Conservation (phyloP, 164 flowering plant genomes). For the Umbellularia californica region DNA sequence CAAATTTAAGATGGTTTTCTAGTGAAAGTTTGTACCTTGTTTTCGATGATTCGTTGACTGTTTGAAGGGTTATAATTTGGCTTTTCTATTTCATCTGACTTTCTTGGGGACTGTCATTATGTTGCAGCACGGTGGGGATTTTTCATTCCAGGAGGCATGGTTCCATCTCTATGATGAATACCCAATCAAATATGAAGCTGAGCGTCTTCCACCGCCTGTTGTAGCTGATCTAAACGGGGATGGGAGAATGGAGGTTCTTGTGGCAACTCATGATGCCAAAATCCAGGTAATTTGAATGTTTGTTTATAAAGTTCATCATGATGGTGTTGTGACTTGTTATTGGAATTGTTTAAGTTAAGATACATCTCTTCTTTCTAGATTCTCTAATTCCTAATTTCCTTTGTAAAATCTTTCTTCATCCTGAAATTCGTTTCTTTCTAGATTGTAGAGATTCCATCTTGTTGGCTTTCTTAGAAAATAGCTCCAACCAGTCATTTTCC, state of each 20-base stretch:
- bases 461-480: not conserved
- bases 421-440: not conserved
- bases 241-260: slow-evolving; percentile 81
- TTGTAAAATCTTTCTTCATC: not conserved
- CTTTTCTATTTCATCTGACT: not conserved
- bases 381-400: not conserved
- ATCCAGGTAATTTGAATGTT: slow-evolving; percentile 53
- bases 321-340: not conserved
- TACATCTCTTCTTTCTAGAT: not conserved
- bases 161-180: slow-evolving; percentile 84
- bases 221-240: slow-evolving; percentile 95
- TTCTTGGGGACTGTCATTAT: not conserved
- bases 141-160: slow-evolving; percentile 95
- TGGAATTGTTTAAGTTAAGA: not conserved
- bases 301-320: not conserved
- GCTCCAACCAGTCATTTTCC: not conserved
- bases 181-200: slow-evolving; percentile 87
- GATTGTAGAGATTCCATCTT: not conserved
- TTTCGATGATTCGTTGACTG: too few relatives aligned
- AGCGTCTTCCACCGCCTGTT: slow-evolving; percentile 92
- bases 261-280: slow-evolving; percentile 96
- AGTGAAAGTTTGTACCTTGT: too few relatives aligned
- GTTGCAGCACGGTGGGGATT: slow-evolving; percentile 86
- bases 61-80: too few relatives aligned
- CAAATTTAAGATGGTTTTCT: too few relatives aligned